Conservation (phyloP, 768 basidiomycete species). For the Suillus spraguei region DNA sequence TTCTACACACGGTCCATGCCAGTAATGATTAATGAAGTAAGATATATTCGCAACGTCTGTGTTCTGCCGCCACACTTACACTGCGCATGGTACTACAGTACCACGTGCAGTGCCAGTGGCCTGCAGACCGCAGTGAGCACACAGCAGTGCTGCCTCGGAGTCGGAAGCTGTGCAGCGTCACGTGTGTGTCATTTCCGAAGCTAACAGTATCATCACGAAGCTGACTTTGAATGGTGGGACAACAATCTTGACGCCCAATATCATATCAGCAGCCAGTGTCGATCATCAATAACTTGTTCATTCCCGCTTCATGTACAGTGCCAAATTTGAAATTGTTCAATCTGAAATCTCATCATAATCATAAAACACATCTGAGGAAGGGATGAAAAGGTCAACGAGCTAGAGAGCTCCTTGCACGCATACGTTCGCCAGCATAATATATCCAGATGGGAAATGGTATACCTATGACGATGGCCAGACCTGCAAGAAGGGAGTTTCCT, state of each 20-base stretch:
- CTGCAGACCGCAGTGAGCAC: too few relatives aligned
- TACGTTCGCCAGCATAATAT: not conserved
- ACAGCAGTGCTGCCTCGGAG: too few relatives aligned
- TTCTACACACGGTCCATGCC: too few relatives aligned
- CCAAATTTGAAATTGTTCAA: not conserved
- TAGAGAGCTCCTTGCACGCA: not conserved
- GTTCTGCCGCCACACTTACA: too few relatives aligned
- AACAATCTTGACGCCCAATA: not conserved
- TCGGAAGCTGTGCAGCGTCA: not conserved
- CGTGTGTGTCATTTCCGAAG: not conserved
- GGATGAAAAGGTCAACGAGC: slow-evolving; percentile 23
- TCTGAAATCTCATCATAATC: not conserved
- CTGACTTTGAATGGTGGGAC: too few relatives aligned
- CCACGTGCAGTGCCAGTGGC: too few relatives aligned
- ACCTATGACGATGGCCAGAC: not conserved
- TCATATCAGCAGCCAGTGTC: not conserved
- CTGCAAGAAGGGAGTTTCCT: slow-evolving; percentile 54
- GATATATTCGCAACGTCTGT: too few relatives aligned
- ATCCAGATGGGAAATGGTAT: slow-evolving; percentile 3
- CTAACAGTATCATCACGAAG: too few relatives aligned
- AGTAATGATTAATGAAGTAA: too few relatives aligned
- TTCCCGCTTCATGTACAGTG: not conserved
- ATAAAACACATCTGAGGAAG: not conserved
- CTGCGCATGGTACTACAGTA: too few relatives aligned
- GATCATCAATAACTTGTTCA: not conserved